Evolutionary conservation across 371 early-diverging fungal species (phyloP), one percentile per base, ranked within the genome.

Genomic region (Mucor circinelloides): DNA sequence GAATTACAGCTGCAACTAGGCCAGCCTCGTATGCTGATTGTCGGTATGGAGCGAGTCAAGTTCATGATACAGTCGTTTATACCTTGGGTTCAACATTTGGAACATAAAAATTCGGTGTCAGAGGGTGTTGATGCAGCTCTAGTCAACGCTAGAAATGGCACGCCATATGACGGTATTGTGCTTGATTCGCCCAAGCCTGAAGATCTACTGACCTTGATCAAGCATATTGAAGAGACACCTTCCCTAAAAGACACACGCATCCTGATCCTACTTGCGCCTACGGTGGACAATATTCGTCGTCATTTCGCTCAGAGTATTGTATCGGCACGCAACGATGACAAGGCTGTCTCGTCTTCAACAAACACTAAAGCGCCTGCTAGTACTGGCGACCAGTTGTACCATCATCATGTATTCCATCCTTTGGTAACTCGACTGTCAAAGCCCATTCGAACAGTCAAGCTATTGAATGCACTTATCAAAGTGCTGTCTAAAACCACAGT

Each of bases 361-460:
- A 27, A 52, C 4, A 52, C 25, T 0, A 48, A 21, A 23, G 8
- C 23, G 10, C 9, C 52, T 52, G 23, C 3, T 0, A 12, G 2
- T 25, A 27, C 4, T 27, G 32, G 32, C 38, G 58, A 58, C 6
- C 58, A 58, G 0, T 2, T 52, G 2, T 64, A 54, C 38, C 36
- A 60, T 21, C 61, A 73, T n/a, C 60, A 66, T n/a, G 55, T 68
- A 9, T 73, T 70, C 36, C 70, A 78, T 40, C 74, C 75, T n/a
- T 67, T 61, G 19, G 61, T 86, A 0, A 77, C 81, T 6, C 70
- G 84, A 21, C 67, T 87, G 57, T 81, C 85, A n/a, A 87, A 85
- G 31, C 87, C 87, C 6, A 76, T 85, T 28, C 76, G 87, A 3
- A 74, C 80, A 1, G 63, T 82, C 19, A 85, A 83, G 52, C 52